Evolutionary conservation across 1,284 basidiomycete genomes (phyloP), one percentile per base, ranked within the genome.

Genomic region (Sporisorium graminicola): DNA sequence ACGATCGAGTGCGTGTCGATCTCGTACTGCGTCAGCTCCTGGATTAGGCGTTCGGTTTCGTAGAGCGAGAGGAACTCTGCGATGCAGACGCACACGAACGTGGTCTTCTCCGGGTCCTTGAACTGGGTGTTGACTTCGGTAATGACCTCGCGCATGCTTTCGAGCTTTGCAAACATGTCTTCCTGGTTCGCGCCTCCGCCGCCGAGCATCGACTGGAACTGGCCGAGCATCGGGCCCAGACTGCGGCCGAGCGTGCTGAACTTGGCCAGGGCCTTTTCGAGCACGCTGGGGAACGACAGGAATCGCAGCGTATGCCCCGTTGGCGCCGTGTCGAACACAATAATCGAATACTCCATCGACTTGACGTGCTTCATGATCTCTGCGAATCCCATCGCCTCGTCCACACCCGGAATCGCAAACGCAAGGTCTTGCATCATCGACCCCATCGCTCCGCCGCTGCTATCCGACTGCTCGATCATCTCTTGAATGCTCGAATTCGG

Each of bases 281-380:
- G 90, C 2, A 99, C 97, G 12, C 92, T 93, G 0, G 96, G 96
- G 90, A 99, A 99, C 16, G 94, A 97, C 49, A 99, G 89, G 89
- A 99, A 99, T 42, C 96, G 94, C 6, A 99, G 89, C 0, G 96
- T 99, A 87, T 99, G 96, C 3, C 96, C 97, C 8, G 96, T 99
- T 2, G 96, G 96, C 42, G 96, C 96, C 0, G 96, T 99, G 86
- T 99, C 96, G 84, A 99, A 99, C 29, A 99, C 95, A 84, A 99
- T 98, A 64, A 97, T 94, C 24, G 94, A 95, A 88, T 97, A 99
- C 87, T 98, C 92, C 96, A 99, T 98, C n/a, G 94, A 97, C 87
- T 99, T 98, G 87, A 99, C 97, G 86, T 98, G 95, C 90, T 99
- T 99, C 97, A 99, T 99, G 87, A 99, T 97, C 87, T 99, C 96